phyloP scores from a whole-genome alignment of 2,329 filamentous ascomycete species.

The Fusarium hostae region DNA sequence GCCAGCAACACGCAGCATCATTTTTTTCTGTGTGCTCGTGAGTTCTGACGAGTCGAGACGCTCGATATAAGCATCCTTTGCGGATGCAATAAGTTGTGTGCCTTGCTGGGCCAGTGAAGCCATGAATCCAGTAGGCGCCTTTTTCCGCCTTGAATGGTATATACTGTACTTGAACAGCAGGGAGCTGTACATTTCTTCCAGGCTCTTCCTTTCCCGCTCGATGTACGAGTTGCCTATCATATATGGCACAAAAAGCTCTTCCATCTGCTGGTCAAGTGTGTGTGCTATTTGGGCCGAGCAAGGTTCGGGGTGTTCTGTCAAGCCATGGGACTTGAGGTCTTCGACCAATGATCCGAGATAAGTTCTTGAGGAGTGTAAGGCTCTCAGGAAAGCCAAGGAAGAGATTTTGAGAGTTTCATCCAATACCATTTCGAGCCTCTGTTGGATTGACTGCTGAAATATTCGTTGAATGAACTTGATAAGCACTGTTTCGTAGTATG shows the following conservation, averaged over 20 bases:
- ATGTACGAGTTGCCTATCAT: conserved; percentile 77
- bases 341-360: conserved; percentile 91
- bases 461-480: conserved; percentile 93
- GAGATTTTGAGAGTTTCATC: conserved; percentile 95
- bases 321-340: conserved; percentile 90
- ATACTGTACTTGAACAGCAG: conserved; percentile 95
- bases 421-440: conserved; percentile 92
- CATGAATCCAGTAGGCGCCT: conserved; percentile 91
- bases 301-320: conserved; percentile 94
- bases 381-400: conserved; percentile 89
- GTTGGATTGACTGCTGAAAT: conserved; percentile 98
- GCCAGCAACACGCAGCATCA: conserved; percentile 90
- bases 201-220: conserved; percentile 72
- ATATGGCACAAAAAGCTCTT: conserved; percentile 80
- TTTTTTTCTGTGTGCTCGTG: conserved; percentile 86
- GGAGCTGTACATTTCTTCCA: conserved; percentile 88
- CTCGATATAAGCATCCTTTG: conserved; percentile 91
- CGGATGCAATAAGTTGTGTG: conserved; percentile 86
- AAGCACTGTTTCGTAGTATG: conserved; percentile 93
- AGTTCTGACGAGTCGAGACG: conserved; percentile 89
- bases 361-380: conserved; percentile 87
- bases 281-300: conserved; percentile 85
- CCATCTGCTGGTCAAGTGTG: conserved; percentile 78
- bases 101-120: conserved; percentile 90
- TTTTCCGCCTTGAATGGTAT: conserved; percentile 90